Base-by-base conservation (phyloP, 1,284 basidiomycete genomes). In the Ganoderma lucidum region DNA sequence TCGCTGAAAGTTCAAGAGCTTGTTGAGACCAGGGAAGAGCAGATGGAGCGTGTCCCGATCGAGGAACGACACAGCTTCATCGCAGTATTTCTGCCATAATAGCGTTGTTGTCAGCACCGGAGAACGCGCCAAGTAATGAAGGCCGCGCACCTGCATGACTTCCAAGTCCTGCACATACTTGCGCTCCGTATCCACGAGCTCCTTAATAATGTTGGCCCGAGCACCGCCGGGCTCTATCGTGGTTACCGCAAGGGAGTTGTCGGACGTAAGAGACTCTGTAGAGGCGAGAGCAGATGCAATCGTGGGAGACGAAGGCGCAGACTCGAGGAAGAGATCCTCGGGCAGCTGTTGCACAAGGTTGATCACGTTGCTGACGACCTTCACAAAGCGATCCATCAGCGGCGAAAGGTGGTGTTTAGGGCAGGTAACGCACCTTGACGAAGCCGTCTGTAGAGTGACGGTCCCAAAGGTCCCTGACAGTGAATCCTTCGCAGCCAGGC, bases 101-200 rank as follows among this genome's bases (percentile, higher is more conserved):
- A 30, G 66, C 70, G 55, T 71, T 76, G 28, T 77, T 64, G 56
- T 69, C 37, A 70, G 68, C 4, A 35, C 51, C 64, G 60, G 23
- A 66, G 69, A 66, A 63, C 44, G 66, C 48, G 71, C 35, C 64
- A 64, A 23, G 10, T 10, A 6, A 48, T 48, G n/a, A 64, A 44
- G 65, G 44, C 37, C 55, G 78, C 89, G 76, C 74, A 94, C 95
- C 89, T 97, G 96, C 87, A 99, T 92, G 77, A 97, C 92, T 81
- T 99, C 98, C 67, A 99, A 85, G 82, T 99, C 97, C 81, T 97
- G 95, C 19, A 99, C 97, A 81, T 97, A 99, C 83, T 98, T 98
- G 65, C 97, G 91, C 81, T 99, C 98, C 3, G 95, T 97, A 79
- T 96, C 94, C 63, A 98, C 89, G 74, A 97, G 90, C 81, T 98